These are phyloP conservation scores for Angomonas deanei DNA, from an alignment of 208 protist genomes.

Conservation along the genomic window DNA sequence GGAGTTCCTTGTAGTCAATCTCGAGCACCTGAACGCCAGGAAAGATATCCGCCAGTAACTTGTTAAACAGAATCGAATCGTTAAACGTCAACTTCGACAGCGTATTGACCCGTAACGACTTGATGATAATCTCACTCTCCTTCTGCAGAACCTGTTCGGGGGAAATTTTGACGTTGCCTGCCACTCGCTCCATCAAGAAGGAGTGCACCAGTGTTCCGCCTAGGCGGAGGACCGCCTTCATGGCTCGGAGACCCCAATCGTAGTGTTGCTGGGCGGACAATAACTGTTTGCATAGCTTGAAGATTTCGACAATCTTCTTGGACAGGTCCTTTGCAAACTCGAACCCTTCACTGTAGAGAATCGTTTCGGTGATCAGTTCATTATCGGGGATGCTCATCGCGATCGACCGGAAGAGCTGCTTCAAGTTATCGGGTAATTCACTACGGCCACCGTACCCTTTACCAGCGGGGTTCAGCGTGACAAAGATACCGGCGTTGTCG, in stretches of 20 bases:
- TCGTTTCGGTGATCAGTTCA: slow-evolving; percentile 96
- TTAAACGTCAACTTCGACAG: slow-evolving; percentile 97
- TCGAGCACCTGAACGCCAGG: slow-evolving; percentile 84
- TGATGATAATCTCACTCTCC: slow-evolving; percentile 95
- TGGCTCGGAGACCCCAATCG: slow-evolving; percentile 97
- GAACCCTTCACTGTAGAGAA: slow-evolving; percentile 97
- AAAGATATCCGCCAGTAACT: slow-evolving; percentile 95
- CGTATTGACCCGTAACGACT: slow-evolving; percentile 96
- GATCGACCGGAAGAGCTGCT: slow-evolving; percentile 97
- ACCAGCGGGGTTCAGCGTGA: slow-evolving; percentile 98
- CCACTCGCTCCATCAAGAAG: slow-evolving; percentile 82
- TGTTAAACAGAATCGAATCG: slow-evolving; percentile 93
- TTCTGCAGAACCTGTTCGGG: slow-evolving; percentile 60
- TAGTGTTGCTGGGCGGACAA: slow-evolving; percentile 97
- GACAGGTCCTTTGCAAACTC: slow-evolving; percentile 91
- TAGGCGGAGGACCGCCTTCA: slow-evolving; percentile 95
- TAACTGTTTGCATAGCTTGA: slow-evolving; percentile 92
- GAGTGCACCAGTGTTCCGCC: slow-evolving; percentile 87
- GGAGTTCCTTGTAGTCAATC: slow-evolving; percentile 91
- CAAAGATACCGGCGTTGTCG: slow-evolving; percentile 97
- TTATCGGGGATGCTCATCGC: slow-evolving; percentile 98
- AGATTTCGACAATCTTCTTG: slow-evolving; percentile 93
- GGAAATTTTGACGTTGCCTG: slow-evolving; percentile 47
- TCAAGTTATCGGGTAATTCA: slow-evolving; percentile 98
- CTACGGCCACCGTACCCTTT: slow-evolving; percentile 98